These are phyloP conservation scores for Pythium dissotocum DNA, from an alignment of 352 stramenopile species.

Conservation along the genomic window DNA sequence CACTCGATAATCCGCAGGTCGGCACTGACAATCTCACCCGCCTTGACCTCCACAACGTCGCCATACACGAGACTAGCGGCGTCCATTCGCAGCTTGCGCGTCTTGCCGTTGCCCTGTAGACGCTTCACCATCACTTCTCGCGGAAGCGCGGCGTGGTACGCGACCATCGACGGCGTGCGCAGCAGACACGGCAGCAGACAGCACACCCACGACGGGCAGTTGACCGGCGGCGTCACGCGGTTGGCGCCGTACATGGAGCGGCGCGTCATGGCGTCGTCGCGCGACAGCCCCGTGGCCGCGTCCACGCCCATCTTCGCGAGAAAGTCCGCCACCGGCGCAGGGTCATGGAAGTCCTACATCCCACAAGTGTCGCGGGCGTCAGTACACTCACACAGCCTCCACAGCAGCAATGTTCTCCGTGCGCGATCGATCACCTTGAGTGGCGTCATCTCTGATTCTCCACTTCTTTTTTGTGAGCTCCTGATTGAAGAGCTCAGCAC, in stretches of 20 bases:
- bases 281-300: conserved; percentile 53
- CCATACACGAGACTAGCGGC: conserved; percentile 87
- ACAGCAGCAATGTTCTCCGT: not conserved
- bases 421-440: not conserved
- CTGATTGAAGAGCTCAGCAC: not conserved
- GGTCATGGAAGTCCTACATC: conserved; percentile 26
- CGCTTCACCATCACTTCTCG: conserved; percentile 90
- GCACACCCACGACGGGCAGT: conserved; percentile 94
- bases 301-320: conserved; percentile 64
- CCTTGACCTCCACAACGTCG: conserved; percentile 91
- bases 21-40: conserved; percentile 87
- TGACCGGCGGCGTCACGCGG: conserved; percentile 86
- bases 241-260: conserved; percentile 84
- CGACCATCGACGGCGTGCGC: conserved; percentile 89
- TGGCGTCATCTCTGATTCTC: conserved; percentile 1
- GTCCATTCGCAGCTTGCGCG: conserved; percentile 89
- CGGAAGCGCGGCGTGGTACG: conserved; percentile 82
- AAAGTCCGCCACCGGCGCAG: conserved; percentile 46
- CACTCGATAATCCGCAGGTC: conserved; percentile 85
- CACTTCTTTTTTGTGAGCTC: not conserved
- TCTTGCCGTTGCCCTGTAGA: conserved; percentile 34
- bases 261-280: conserved; percentile 73
- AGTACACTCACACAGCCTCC: not conserved
- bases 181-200: conserved; percentile 93
- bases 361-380: not conserved